Conservation (phyloP, 176 grass and related monocot species). For the Hordeum marinum region DNA sequence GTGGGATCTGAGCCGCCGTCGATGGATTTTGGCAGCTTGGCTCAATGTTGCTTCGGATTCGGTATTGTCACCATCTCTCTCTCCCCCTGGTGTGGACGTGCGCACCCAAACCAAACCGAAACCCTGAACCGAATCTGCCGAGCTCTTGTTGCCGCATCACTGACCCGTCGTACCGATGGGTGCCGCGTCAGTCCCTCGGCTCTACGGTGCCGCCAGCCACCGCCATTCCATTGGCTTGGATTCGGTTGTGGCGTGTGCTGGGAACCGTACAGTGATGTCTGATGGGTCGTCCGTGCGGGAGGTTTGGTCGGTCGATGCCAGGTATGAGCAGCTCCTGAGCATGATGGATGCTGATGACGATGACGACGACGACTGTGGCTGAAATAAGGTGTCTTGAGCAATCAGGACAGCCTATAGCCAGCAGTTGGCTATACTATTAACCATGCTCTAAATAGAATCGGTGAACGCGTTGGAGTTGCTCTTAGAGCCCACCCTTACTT, state of each 20-base stretch:
- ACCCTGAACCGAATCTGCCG: background rate
- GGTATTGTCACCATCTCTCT: background rate
- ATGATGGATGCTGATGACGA: background rate
- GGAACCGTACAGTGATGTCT: background rate
- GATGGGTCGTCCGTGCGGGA: background rate
- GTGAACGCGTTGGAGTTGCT: background rate
- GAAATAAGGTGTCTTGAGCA: background rate
- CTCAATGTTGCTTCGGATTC: background rate
- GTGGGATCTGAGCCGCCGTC: conserved; percentile 22
- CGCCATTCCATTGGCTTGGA: background rate
- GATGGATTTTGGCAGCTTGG: background rate
- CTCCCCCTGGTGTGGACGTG: background rate
- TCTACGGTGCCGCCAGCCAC: conserved; percentile 18
- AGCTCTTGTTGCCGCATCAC: background rate
- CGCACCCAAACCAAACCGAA: background rate
- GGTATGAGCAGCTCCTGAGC: background rate
- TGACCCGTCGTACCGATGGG: background rate
- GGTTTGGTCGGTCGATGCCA: background rate
- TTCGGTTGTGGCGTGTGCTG: background rate
- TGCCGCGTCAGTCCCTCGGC: background rate
- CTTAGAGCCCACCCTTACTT: background rate
- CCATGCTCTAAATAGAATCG: background rate
- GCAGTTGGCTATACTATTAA: too few relatives aligned
- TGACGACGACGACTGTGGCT: background rate
- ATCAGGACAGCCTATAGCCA: background rate